These are phyloP conservation scores for Juglanconis oblonga DNA, from an alignment of 2,329 filamentous ascomycete species.

Conservation along the genomic window DNA sequence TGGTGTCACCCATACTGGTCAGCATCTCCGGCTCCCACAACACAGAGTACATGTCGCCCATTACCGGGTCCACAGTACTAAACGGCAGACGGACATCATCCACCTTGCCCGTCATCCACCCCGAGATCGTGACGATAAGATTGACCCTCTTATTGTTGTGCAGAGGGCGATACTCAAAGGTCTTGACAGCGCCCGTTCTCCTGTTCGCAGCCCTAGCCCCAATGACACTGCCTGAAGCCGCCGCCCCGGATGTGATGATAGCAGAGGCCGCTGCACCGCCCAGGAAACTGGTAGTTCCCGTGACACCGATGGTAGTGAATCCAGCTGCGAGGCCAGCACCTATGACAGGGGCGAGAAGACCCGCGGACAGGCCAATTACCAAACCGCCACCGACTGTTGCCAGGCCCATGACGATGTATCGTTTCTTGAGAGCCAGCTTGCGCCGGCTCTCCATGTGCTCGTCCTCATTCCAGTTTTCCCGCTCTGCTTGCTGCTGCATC, in stretches of 20 bases:
- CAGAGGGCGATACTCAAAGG: conserved; percentile 92
- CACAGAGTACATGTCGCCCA: conserved; percentile 97
- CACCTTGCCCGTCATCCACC: conserved; percentile 98
- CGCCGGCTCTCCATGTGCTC: conserved; percentile 85
- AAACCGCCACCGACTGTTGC: conserved; percentile 93
- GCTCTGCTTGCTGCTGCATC: conserved; percentile 92
- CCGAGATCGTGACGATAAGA: conserved; percentile 88
- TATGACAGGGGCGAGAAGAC: conserved; percentile 87
- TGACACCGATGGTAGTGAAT: conserved; percentile 90
- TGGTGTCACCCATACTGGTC: conserved; percentile 95
- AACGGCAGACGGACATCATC: conserved; percentile 95
- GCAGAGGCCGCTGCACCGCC: conserved; percentile 90
- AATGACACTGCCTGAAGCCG: conserved; percentile 82
- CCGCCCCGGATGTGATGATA: conserved; percentile 86
- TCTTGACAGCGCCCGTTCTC: conserved; percentile 87
- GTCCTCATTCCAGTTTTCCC: conserved; percentile 97
- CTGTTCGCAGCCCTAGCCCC: conserved; percentile 81
- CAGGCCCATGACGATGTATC: conserved; percentile 93
- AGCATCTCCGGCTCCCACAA: conserved; percentile 99
- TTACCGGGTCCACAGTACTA: conserved; percentile 93
- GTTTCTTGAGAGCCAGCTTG: conserved; percentile 75
- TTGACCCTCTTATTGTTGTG: conserved; percentile 99
- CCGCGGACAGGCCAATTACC: conserved; percentile 92
- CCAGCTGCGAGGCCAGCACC: conserved; percentile 91
- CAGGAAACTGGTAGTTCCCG: conserved; percentile 83